Evolutionary conservation across 352 stramenopile genomes (phyloP).

Genomic region (Phytophthora fragariaefolia): DNA sequence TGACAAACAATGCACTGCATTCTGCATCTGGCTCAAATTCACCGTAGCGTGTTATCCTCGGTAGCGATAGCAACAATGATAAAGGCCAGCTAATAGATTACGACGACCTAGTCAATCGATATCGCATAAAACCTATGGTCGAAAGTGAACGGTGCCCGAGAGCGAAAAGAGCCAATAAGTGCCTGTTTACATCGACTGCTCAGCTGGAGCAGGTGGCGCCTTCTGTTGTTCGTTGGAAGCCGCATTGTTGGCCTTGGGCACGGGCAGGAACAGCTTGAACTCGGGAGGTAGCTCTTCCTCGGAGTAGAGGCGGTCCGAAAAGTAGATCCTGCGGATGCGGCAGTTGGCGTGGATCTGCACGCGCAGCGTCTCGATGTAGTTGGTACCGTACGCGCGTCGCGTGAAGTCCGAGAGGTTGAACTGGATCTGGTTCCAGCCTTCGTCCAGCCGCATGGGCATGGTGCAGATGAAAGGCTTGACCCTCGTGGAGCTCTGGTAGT

Average conservation of each 20-base stretch:
- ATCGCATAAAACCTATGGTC: not conserved
- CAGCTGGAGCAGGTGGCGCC: conserved; percentile 37
- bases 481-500: conserved; percentile 97
- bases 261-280: conserved; percentile 98
- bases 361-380: conserved; percentile 97
- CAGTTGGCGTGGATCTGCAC: conserved; percentile 99
- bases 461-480: conserved; percentile 99
- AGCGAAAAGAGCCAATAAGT: conserved; percentile 1
- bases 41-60: not conserved
- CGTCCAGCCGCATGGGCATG: conserved; percentile 98
- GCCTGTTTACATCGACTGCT: conserved; percentile 49
- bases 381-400: conserved; percentile 96
- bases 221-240: conserved; percentile 52
- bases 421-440: conserved; percentile 99
- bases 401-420: conserved; percentile 99
- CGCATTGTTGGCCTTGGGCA: conserved; percentile 86
- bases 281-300: conserved; percentile 97
- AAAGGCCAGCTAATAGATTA: conserved; percentile 20
- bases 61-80: not conserved
- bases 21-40: conserved; percentile 2
- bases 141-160: not conserved
- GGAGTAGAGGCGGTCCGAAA: conserved; percentile 97
- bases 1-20: conserved; percentile 26
- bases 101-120: not conserved
- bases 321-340: conserved; percentile 97